phyloP scores from a whole-genome alignment of 305 asterid species.

The Caryopteris hybrid region DNA sequence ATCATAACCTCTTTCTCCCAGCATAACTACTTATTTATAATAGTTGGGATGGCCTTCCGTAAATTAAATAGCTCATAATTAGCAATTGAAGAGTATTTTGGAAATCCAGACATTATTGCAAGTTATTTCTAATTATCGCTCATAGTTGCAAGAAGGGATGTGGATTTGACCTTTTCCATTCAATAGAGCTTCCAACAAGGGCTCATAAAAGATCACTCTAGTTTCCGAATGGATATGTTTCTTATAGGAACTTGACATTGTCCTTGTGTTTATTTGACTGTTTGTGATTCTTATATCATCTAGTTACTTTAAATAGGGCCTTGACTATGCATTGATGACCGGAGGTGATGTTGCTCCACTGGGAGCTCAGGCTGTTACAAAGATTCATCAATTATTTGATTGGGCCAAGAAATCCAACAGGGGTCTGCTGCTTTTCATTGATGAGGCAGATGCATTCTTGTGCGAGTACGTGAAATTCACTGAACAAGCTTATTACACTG shows the following conservation, averaged over 20 bases:
- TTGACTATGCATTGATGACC: constrained; percentile 96
- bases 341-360: constrained; percentile 99
- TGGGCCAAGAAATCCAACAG: constrained; percentile 93
- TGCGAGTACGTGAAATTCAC: constrained; percentile 75
- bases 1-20: constrained; percentile 9
- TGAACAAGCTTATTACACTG: not conserved
- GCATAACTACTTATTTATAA: constrained; percentile 5
- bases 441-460: constrained; percentile 98
- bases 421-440: constrained; percentile 92
- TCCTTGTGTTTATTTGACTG: too few relatives aligned
- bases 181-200: not conserved
- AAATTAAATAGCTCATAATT: not conserved
- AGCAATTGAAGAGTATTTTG: not conserved
- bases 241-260: too few relatives aligned
- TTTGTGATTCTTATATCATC: constrained; percentile 8
- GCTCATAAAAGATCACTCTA: not conserved
- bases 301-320: constrained; percentile 59
- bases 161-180: not conserved
- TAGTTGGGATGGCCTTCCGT: not conserved
- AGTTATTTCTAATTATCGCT: not conserved
- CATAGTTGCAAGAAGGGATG: not conserved
- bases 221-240: not conserved
- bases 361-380: constrained; percentile 96
- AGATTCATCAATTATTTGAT: constrained; percentile 91
- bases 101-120: not conserved